Evolutionary conservation across 2,329 filamentous ascomycete genomes (phyloP).

Genomic region (Huntiella moniliformis): DNA sequence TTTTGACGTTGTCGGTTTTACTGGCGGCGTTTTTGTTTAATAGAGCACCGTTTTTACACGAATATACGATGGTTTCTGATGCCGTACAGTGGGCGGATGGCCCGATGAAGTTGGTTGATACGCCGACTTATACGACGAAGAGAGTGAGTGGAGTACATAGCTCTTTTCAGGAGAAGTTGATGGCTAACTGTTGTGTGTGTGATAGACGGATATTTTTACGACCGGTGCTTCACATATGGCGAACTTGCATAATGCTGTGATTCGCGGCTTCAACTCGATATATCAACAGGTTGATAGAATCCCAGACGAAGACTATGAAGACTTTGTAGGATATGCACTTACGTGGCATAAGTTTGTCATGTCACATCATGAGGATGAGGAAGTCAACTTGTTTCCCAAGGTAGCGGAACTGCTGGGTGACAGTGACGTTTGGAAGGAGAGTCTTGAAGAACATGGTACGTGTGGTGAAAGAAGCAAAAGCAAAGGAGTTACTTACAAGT

Average conservation of each 20-base stretch:
- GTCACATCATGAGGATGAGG: constrained; percentile 43
- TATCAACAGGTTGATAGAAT: constrained; percentile 38
- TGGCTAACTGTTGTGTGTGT: neutral
- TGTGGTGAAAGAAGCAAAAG: neutral
- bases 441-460: constrained; percentile 36
- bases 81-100: constrained; percentile 30
- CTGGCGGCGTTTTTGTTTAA: constrained; percentile 10
- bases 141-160: constrained; percentile 21
- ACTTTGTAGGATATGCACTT: constrained; percentile 38
- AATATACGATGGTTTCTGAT: constrained; percentile 18
- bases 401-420: constrained; percentile 32
- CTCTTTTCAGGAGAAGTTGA: neutral
- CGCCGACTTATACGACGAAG: constrained; percentile 32
- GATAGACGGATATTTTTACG: constrained; percentile 37
- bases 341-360: constrained; percentile 41
- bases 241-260: constrained; percentile 41
- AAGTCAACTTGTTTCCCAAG: constrained; percentile 34
- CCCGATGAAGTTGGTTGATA: constrained; percentile 34
- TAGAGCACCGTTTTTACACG: constrained; percentile 21
- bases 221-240: constrained; percentile 42
- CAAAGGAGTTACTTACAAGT: neutral
- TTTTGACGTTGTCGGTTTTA: constrained; percentile 8
- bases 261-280: constrained; percentile 45
- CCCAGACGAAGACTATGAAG: constrained; percentile 29
- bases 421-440: constrained; percentile 31